Percentiles rank a stretch among this genome's conserved stretches.
Conservation (phyloP, 768 basidiomycete species). For the Termitomyces eurrhizus region DNA sequence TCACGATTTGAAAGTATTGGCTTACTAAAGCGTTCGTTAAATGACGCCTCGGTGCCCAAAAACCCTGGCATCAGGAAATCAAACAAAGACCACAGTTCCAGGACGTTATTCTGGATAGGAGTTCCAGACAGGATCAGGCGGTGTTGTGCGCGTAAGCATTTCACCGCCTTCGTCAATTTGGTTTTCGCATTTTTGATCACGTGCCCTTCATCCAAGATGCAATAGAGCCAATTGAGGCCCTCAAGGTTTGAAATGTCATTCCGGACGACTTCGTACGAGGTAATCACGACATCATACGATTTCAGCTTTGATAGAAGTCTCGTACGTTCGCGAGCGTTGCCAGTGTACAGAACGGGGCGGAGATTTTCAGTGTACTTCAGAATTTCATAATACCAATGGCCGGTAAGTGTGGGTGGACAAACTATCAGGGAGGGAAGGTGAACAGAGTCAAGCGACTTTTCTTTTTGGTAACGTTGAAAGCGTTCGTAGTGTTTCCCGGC, state of each 20-base stretch:
- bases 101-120: constrained; percentile 97
- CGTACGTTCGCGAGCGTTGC: constrained; percentile 77
- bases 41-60: constrained; percentile 90
- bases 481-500: constrained; percentile 93
- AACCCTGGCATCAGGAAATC: constrained; percentile 99
- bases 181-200: constrained; percentile 99
- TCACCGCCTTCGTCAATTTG: constrained; percentile 95
- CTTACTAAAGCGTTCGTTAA: constrained; percentile 94
- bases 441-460: constrained; percentile 67
- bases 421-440: constrained; percentile 93
- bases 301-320: constrained; percentile 61
- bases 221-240: constrained; percentile 85
- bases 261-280: constrained; percentile 95
- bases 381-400: constrained; percentile 99
- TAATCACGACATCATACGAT: constrained; percentile 87
- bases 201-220: constrained; percentile 97
- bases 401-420: constrained; percentile 95
- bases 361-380: constrained; percentile 87
- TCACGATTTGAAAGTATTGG: constrained; percentile 94
- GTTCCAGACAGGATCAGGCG: constrained; percentile 94
- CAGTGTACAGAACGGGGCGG: constrained; percentile 83
- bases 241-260: constrained; percentile 84
- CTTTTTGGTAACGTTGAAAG: constrained; percentile 58
- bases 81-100: constrained; percentile 98
- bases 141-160: constrained; percentile 85